Evolutionary conservation across 495 filamentous ascomycete genomes (phyloP), one percentile per base, ranked within the genome.

Genomic region (Neurospora sp.): DNA sequence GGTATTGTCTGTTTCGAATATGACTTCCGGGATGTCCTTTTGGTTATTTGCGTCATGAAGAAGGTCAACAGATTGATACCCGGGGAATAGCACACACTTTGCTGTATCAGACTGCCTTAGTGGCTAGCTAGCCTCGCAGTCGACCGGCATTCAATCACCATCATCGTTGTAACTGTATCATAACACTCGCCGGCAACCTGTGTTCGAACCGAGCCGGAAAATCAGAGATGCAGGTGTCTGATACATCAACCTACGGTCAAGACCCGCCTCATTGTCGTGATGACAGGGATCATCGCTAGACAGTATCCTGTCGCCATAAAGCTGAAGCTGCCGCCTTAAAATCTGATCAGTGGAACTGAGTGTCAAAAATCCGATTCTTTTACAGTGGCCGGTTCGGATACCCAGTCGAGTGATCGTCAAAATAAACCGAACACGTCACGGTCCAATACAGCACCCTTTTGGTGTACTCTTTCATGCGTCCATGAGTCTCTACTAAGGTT

Each of bases 1-100:
- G 4, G 4, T 10, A 7, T 43, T 17, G 31, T 70, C 4, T 10
- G 36, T 42, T 74, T 1, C 10, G 59, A 76, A 69, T 79, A 72
- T 79, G 83, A 62, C 79, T 83, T 62, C 10, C 13, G 6, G 28
- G 28, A 8, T 34, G 6, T 62, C 5, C 19, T 5, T 31, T 59
- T 59, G 48, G 24, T 3, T 59, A 17, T 59, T 15, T 3, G 2
- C 54, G 9, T 62, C 24, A 66, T 66, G 6, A 34, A 34, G 5
- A 66, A 7, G 54, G 3, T 66, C 54, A 34, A 34, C 54, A 66
- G 15, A 34, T 66, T 34, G 54, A 66, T 66, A 66, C 28, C 28
- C 54, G 3, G 3, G 13, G 28, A 0, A 66, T 66, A 19, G 28
- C 54, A n/a, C 9, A 34, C 0, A 28, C 10, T 28, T 28, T 3